Percentiles rank a stretch among this genome's conserved stretches.
These are phyloP conservation scores for Guadua angustifolia DNA, from an alignment of 176 grass and related monocot species.

Conservation along the genomic window DNA sequence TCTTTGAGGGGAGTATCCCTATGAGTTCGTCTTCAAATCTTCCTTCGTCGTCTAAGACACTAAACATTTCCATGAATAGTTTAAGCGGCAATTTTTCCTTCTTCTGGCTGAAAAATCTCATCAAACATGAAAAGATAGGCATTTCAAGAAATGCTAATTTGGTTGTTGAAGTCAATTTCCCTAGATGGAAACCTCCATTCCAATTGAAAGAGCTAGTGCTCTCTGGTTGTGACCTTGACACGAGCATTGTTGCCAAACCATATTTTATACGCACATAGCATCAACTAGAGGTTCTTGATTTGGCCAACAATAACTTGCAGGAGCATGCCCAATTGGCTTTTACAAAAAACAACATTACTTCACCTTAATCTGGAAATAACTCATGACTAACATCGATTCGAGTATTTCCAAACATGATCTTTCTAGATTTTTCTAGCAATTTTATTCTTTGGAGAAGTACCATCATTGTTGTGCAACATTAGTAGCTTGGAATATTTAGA, in stretches of 20 bases:
- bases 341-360: slow-evolving; percentile 22
- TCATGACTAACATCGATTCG: no score
- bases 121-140: no score
- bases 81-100: no score
- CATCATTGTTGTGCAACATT: no score
- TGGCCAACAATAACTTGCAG: slow-evolving; percentile 42
- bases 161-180: neutral
- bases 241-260: neutral
- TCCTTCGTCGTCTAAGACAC: neutral
- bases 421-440: no score
- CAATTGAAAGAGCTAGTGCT: neutral
- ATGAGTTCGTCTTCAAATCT: neutral
- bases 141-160: no score
- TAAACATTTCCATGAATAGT: neutral
- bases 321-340: slow-evolving; percentile 51
- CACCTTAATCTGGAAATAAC: slow-evolving; percentile 40
- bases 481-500: no score
- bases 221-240: slow-evolving; percentile 31
- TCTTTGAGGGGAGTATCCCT: slow-evolving; percentile 28
- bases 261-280: slow-evolving; percentile 30
- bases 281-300: slow-evolving; percentile 29
- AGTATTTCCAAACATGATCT: no score
- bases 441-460: no score
- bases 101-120: no score
- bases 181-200: neutral